Conservation (phyloP, 23 red algal genomes). For the Gracilaria vermiculophylla region DNA sequence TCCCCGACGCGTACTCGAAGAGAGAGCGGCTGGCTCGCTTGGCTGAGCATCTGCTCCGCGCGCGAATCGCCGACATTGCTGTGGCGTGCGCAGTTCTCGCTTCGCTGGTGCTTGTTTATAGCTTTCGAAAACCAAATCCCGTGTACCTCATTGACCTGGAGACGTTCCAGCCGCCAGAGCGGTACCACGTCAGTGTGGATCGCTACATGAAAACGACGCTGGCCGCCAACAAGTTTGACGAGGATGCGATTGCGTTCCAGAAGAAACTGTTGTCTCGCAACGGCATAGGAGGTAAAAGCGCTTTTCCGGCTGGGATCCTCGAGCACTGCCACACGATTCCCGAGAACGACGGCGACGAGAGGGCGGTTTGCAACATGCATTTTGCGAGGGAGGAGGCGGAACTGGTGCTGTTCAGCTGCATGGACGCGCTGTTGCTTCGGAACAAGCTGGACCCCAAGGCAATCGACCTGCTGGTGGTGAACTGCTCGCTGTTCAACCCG, state of each 20-base stretch:
- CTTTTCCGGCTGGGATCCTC: constrained; percentile 76
- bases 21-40: constrained; percentile 31
- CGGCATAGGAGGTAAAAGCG: constrained; percentile 78
- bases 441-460: constrained; percentile 56
- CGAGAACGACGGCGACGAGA: constrained; percentile 72
- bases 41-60: constrained; percentile 4
- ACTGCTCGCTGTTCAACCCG: constrained; percentile 95
- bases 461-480: constrained; percentile 92
- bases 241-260: constrained; percentile 83
- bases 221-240: constrained; percentile 64
- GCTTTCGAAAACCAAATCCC: constrained; percentile 43
- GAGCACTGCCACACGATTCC: constrained; percentile 64
- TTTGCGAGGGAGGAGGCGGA: constrained; percentile 90
- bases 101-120: constrained; percentile 56
- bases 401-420: constrained; percentile 79
- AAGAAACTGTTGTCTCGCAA: constrained; percentile 75
- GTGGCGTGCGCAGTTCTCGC: constrained; percentile 30
- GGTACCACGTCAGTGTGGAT: constrained; percentile 55
- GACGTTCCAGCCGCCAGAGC: constrained; percentile 86
- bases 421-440: constrained; percentile 72
- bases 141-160: constrained; percentile 85
- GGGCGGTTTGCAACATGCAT: constrained; percentile 83
- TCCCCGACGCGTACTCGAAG: constrained; percentile 51
- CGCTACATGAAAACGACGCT: constrained; percentile 69
- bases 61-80: constrained; percentile 49